Conservation (phyloP, 2,329 filamentous ascomycete species). For the Phoma sp. region DNA sequence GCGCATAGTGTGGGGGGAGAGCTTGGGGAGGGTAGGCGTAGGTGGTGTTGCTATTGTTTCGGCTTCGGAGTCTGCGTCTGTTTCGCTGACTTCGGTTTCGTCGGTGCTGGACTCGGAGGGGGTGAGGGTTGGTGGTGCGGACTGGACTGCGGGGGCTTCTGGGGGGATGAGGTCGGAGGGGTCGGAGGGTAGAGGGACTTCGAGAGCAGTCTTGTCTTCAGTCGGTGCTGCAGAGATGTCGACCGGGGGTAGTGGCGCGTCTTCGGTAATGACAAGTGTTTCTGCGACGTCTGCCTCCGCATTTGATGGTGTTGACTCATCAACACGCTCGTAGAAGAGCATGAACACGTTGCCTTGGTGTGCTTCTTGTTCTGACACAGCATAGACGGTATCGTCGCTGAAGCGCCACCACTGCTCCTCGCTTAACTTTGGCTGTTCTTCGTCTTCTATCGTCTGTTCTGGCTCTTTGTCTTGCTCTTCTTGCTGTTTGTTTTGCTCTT, state of each 20-base stretch:
- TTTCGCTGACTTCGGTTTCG: slow-evolving; percentile 27
- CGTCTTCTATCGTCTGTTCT: slow-evolving; percentile 9
- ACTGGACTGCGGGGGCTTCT: slow-evolving; percentile 14
- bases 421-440: slow-evolving; percentile 19
- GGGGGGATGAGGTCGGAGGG: slow-evolving; percentile 13
- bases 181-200: slow-evolving; percentile 30
- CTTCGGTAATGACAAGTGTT: slow-evolving; percentile 7
- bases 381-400: slow-evolving; percentile 84
- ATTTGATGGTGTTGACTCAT: slow-evolving; percentile 52
- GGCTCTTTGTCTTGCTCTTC: slow-evolving; percentile 17
- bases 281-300: neutral
- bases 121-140: neutral
- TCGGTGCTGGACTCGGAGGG: slow-evolving; percentile 5
- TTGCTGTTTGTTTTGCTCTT: neutral
- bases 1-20: slow-evolving; percentile 36
- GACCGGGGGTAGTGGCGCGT: slow-evolving; percentile 31
- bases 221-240: neutral
- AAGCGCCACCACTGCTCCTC: slow-evolving; percentile 81
- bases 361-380: slow-evolving; percentile 75
- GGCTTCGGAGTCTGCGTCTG: slow-evolving; percentile 28
- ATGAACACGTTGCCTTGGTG: slow-evolving; percentile 88
- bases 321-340: slow-evolving; percentile 84
- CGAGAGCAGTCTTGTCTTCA: slow-evolving; percentile 16
- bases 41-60: slow-evolving; percentile 7
- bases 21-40: slow-evolving; percentile 15